Conservation (phyloP, 2,329 filamentous ascomycete genomes). For the Incumbomyces delicatus region DNA sequence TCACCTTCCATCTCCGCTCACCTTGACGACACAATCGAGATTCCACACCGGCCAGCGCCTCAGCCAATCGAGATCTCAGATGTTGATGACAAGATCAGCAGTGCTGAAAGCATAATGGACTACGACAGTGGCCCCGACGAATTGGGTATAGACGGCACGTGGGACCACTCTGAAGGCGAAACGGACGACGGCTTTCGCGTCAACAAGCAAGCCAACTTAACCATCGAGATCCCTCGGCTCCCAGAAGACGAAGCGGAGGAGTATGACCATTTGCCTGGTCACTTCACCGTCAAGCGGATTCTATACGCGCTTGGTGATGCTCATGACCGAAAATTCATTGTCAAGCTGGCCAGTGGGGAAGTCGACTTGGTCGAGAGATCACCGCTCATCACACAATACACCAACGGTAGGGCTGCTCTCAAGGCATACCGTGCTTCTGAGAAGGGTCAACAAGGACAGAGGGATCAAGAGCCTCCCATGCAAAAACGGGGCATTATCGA, state of each 20-base stretch:
- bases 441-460: neutral
- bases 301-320: slow-evolving; percentile 20
- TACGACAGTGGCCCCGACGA: neutral
- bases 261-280: slow-evolving; percentile 32
- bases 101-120: neutral
- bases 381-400: neutral
- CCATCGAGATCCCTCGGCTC: slow-evolving; percentile 26
- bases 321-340: slow-evolving; percentile 22
- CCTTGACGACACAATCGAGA: slow-evolving; percentile 8
- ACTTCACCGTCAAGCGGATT: slow-evolving; percentile 27
- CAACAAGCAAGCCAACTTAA: slow-evolving; percentile 10
- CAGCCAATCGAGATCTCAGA: neutral
- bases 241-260: slow-evolving; percentile 25
- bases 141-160: neutral
- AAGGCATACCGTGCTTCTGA: neutral
- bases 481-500: slow-evolving; percentile 7
- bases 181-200: slow-evolving; percentile 1
- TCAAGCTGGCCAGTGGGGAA: slow-evolving; percentile 30
- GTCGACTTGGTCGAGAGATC: slow-evolving; percentile 16
- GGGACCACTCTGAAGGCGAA: neutral
- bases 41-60: slow-evolving; percentile 6
- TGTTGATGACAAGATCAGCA: neutral
- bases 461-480: neutral
- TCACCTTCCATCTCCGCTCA: slow-evolving; percentile 2
- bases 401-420: slow-evolving; percentile 1